Evolutionary conservation across 257 asterid genomes (phyloP).

Genomic region (Solanum pennellii): DNA sequence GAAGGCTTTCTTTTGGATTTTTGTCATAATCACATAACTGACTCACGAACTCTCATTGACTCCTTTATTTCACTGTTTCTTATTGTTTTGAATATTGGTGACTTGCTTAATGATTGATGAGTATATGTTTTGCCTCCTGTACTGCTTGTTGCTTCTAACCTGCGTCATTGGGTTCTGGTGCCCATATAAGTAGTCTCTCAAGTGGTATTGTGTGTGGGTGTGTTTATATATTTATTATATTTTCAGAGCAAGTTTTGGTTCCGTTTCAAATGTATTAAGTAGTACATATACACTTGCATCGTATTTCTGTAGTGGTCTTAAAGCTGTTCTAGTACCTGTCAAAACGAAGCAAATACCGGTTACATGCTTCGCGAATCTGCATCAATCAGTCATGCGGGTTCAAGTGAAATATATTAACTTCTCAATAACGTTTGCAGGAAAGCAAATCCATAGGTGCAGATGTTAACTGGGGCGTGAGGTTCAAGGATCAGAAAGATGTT

Average conservation of each 20-base stretch:
- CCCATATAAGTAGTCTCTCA: neutral
- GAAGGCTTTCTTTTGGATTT: neutral
- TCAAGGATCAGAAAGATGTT: slow-evolving; percentile 70
- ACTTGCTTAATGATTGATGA: neutral
- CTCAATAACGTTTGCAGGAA: slow-evolving; percentile 40
- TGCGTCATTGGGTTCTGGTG: neutral
- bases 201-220: neutral
- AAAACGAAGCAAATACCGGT: neutral
- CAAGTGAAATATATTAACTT: neutral
- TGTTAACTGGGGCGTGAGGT: slow-evolving; percentile 98
- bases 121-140: neutral
- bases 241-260: neutral
- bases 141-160: neutral
- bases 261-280: slow-evolving; percentile 2
- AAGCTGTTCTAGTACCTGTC: neutral
- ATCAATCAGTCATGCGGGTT: neutral
- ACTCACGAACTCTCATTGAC: neutral
- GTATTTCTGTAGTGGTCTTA: neutral
- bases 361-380: neutral
- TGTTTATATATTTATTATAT: neutral
- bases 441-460: slow-evolving; percentile 92
- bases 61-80: neutral
- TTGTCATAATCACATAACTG: neutral
- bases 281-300: neutral
- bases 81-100: neutral